Base-by-base conservation (phyloP, 257 asterid genomes). In the Ophiorrhiza pumila region DNA sequence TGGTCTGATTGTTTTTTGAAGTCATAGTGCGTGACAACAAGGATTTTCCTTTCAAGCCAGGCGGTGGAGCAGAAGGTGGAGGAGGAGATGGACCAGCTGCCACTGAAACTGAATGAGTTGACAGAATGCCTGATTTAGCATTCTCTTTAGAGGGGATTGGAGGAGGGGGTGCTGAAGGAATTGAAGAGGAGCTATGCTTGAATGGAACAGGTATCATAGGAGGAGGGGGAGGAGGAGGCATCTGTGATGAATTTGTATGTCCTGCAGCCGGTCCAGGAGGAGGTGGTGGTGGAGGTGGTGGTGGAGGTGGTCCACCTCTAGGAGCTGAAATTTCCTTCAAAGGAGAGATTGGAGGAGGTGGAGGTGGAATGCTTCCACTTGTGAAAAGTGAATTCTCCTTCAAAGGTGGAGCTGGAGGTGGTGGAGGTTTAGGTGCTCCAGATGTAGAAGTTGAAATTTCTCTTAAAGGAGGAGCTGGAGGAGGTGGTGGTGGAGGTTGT, bases 141-240 rank as follows among this genome's bases (percentile, higher is more conserved):
- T 68, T 80, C 14, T 50, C 85, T 69, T 74, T 82, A 68, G 79
- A 69, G 75, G 78, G 80, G 55, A 60, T 1, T 65, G 90, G 93
- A 71, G 95, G 92, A 41, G 97, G 87, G 57, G 98, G 96, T 13
- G 91, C 86, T 4, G 86, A 84, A 76, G 94, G 93, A 72, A 77
- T 82, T 35, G 27, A 68, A 68, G 72, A 41, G 47, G 77, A 69
- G 41, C 80, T 57, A 58, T 37, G 47, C 70, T 66, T 55, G 37
- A 45, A 46, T 18, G 29, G 18, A 31, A 46, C 71, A 67, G 65
- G 20, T 65, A 55, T 61, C 59, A 58, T 58, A 66, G 85, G 86
- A 63, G 84, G 83, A 7, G 86, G 83, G 15, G 77, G 85, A 3
- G 92, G 88, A 64, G 88, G 87, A 13, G 84, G 69, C 64, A 67